These are phyloP conservation scores for Chamaenerion angustifolium DNA, from an alignment of 345 rosid species.

Conservation along the genomic window DNA sequence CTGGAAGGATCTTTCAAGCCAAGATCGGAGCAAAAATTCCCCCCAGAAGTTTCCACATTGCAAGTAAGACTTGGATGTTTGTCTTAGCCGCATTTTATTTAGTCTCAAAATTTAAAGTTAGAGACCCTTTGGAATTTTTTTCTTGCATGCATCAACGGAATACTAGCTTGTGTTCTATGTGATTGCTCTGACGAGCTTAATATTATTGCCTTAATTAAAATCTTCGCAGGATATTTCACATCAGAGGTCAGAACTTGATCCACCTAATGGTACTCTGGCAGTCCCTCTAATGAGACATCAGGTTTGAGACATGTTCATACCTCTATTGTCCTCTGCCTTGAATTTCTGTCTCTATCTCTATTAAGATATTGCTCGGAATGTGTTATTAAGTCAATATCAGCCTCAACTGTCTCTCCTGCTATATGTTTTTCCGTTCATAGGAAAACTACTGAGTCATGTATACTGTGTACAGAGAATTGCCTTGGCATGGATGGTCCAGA, in stretches of 20 bases:
- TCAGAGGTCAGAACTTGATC: constrained; percentile 64
- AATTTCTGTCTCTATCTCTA: no score
- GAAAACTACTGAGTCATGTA: no score
- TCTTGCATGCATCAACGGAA: no score
- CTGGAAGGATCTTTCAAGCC: constrained; percentile 22
- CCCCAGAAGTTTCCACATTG: constrained; percentile 41
- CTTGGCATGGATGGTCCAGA: constrained; percentile 89
- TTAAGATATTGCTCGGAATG: no score
- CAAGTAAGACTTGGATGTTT: constrained; percentile 36
- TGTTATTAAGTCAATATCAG: no score
- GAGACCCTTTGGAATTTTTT: no score
- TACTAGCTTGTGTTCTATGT: no score
- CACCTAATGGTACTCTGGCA: constrained; percentile 66
- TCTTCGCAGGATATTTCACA: constrained; percentile 60
- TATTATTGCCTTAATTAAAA: no score
- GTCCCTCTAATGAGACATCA: constrained; percentile 89
- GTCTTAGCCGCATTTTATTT: neutral
- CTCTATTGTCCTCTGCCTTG: neutral
- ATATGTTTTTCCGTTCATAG: no score
- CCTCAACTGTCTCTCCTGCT: no score
- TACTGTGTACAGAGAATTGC: constrained; percentile 57
- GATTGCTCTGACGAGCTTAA: no score
- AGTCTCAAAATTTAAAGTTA: no score
- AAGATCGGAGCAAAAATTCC: constrained; percentile 40
- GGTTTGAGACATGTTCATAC: constrained; percentile 23